Evolutionary conservation across 2,329 filamentous ascomycete species (phyloP), one percentile per base, ranked within the genome.

Genomic region (Beauveria brongniartii): DNA sequence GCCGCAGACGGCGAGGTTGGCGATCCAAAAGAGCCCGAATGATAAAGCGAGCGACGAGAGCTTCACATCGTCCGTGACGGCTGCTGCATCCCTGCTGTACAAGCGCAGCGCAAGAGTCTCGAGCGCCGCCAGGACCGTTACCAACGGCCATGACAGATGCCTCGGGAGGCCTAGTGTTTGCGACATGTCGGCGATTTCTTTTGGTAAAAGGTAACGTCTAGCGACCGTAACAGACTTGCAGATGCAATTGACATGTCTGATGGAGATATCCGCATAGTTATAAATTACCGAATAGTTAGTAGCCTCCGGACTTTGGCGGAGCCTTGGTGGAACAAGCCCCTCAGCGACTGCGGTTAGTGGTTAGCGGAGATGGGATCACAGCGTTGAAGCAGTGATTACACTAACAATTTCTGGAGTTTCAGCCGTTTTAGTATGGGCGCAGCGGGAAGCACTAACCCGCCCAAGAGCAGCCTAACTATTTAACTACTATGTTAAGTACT

Each of bases 1-100:
- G 46, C 71, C 69, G 59, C 70, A 30, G 5, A 70, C 2, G 14
- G 64, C n/a, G 16, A 61, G 46, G 59, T 34, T 59, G 55, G 72
- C 53, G 3, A 70, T 6, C 73, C 73, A 82, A 30, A 72, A 62
- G 14, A 63, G 63, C 7, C 66, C 46, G 58, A 80, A 80, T 41
- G 64, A 67, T 46, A 63, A 55, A 16, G 73, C 20, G 16, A 79
- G 72, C n/a, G 58, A 44, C 2, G 44, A 60, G 20, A 60, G 26
- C 28, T 40, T 50, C n/a, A 34, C 24, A 20, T 24, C 0, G 5
- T 9, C 10, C n/a, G 44, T n/a, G 18, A 22, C 22, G 22, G 8
- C 28, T 3, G 9, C 18, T 16, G 10, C n/a, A 12, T n/a, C 40
- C 5, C 24, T n/a, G n/a, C 34, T 5, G 18, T 59, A 59, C 20